These are phyloP conservation scores for Ambrosia artemisiifolia DNA, from an alignment of 129 eudicot species.

Conservation along the genomic window DNA sequence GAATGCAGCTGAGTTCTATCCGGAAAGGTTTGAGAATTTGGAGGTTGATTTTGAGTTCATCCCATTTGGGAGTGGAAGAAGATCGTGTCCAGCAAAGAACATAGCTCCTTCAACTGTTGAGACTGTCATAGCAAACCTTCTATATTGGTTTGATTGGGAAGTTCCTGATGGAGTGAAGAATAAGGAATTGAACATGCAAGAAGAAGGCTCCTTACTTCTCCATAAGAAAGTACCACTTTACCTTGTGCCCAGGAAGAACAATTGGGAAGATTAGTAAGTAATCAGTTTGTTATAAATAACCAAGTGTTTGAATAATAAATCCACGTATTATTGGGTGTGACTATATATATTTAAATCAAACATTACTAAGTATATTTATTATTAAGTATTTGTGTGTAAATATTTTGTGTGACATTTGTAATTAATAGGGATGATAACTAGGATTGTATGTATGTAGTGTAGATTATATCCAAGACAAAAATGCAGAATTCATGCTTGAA, in stretches of 20 bases:
- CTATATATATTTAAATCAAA: no score
- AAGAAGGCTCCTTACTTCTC: not conserved
- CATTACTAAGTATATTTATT: no score
- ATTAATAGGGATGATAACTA: no score
- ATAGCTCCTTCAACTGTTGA: conserved; percentile 37
- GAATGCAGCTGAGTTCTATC: conserved; percentile 51
- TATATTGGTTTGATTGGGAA: conserved; percentile 49
- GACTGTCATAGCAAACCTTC: conserved; percentile 37
- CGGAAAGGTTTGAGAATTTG: conserved; percentile 55
- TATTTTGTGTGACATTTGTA: no score
- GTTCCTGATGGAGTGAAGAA: conserved; percentile 32
- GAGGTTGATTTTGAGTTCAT: conserved; percentile 40
- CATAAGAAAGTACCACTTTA: conserved; percentile 22
- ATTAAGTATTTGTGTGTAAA: no score
- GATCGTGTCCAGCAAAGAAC: conserved; percentile 52
- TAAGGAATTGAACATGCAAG: conserved; percentile 41
- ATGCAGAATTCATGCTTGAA: no score
- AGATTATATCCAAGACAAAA: no score
- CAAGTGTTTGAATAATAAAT: no score
- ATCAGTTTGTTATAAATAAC: not conserved
- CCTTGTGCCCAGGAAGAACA: conserved; percentile 11
- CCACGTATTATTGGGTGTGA: no score
- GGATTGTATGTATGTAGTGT: no score
- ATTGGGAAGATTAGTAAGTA: conserved; percentile 1
- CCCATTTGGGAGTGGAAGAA: conserved; percentile 56